Base-by-base conservation (phyloP, 345 rosid species). In the Balakata baccata region DNA sequence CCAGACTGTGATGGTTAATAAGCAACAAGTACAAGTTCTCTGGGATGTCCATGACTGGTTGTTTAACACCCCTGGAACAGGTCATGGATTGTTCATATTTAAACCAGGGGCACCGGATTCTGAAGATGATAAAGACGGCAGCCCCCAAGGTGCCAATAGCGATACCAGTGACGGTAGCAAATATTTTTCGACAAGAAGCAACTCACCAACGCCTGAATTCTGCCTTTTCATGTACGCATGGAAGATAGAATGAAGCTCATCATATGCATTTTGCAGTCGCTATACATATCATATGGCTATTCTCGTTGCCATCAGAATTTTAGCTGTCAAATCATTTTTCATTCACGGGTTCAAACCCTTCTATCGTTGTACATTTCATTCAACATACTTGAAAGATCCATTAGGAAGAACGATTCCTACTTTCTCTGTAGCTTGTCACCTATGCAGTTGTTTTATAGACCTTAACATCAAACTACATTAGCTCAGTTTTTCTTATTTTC, bases 31-130 rank as follows among this genome's bases (percentile, higher is more conserved):
- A 23, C 92, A 91, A 77, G 91, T 96, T 22, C 83, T 85, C 71
- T 96, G 97, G 87, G 97, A 96, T 54, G 98, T 96, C 29, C 96
- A 96, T 59, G 99, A 96, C 64, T 96, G 99, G 99, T 70, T 95
- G 79, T 93, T 96, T 68, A 81, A 69, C 38, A 80, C 78, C 78
- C 86, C 93, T 0, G 93, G 90, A 9, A 68, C 87, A 0, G 94
- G 94, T 6, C 84, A 84, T 6, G 99, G 99, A 5, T 58, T 93
- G 84, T 93, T 96, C 81, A 74, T 93, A 68, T 93, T 96, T 86
- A 96, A 91, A 78, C 98, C 97, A 0, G 89, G 90, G 20, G 69
- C 82, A 14, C 67, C 75, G 1, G 96, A 90, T 67, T 22, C 63
- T 3, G 82, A 87, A 58, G 89, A 92, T 50, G 98, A 89, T 69